Evolutionary conservation across 2,329 filamentous ascomycete species (phyloP).

Genomic region (Aspergillus arachidicola): DNA sequence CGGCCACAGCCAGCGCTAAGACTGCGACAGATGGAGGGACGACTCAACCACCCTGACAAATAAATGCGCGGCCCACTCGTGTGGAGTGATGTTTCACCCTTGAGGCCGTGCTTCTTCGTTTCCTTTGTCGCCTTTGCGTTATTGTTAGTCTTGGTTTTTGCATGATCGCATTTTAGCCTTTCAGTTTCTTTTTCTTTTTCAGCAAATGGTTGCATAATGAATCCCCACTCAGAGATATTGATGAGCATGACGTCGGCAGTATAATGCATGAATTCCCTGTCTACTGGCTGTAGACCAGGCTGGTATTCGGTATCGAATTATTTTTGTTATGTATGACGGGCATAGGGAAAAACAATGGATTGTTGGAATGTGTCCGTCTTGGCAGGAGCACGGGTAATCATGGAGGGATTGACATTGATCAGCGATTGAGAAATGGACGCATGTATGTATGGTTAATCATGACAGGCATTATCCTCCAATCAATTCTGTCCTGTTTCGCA

Average conservation of each 20-base stretch:
- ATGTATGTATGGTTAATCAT: not conserved
- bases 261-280: conserved; percentile 15
- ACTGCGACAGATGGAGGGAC: conserved; percentile 32
- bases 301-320: conserved; percentile 1
- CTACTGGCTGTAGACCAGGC: conserved; percentile 1
- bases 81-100: conserved; percentile 2
- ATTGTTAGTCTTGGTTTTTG: conserved; percentile 6
- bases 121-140: not conserved
- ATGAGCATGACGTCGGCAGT: conserved; percentile 22
- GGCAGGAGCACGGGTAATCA: not conserved
- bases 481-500: not conserved
- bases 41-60: conserved; percentile 35
- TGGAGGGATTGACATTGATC: not conserved
- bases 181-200: conserved; percentile 8
- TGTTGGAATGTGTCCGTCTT: not conserved
- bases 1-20: conserved; percentile 22
- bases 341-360: not conserved
- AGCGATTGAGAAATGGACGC: not conserved
- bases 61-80: not conserved
- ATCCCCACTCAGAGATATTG: conserved; percentile 24
- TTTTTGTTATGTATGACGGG: conserved; percentile 4
- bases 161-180: conserved; percentile 8
- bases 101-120: not conserved
- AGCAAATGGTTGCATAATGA: conserved; percentile 17
- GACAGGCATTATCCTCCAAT: not conserved